Evolutionary conservation across 2,329 filamentous ascomycete genomes (phyloP).

Genomic region (Sclerotiophoma versabilis): DNA sequence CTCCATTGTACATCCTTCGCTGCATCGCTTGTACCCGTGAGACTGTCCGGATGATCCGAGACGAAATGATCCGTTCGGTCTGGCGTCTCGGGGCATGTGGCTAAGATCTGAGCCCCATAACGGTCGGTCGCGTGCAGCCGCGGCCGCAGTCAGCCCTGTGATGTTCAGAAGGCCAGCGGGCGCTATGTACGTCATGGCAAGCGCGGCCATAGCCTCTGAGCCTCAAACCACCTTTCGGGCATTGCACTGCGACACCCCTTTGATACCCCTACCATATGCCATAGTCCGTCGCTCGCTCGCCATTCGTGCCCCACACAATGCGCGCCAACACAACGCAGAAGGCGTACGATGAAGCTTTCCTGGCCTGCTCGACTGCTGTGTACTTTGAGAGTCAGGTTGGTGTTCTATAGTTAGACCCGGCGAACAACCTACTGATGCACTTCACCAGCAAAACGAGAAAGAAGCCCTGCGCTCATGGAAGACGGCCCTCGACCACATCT

Average conservation of each 20-base stretch:
- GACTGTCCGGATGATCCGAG: background rate
- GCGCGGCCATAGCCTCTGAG: slow-evolving; percentile 33
- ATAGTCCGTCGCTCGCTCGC: slow-evolving; percentile 12
- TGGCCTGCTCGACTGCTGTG: slow-evolving; percentile 92
- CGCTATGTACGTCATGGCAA: slow-evolving; percentile 42
- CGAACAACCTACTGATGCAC: slow-evolving; percentile 5
- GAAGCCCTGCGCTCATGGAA: slow-evolving; percentile 93
- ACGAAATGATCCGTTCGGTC: background rate
- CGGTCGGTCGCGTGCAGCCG: slow-evolving; percentile 21
- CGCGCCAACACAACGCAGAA: slow-evolving; percentile 81
- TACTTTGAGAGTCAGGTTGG: slow-evolving; percentile 92
- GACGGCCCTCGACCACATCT: slow-evolving; percentile 85
- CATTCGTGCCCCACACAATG: slow-evolving; percentile 45
- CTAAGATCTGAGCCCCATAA: slow-evolving; percentile 9
- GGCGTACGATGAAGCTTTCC: slow-evolving; percentile 95
- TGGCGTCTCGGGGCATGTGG: slow-evolving; percentile 5
- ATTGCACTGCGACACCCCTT: slow-evolving; percentile 18
- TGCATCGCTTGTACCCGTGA: slow-evolving; percentile 1
- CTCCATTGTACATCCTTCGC: slow-evolving; percentile 25
- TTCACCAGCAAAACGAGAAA: slow-evolving; percentile 79
- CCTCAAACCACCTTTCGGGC: slow-evolving; percentile 25
- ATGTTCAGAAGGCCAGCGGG: slow-evolving; percentile 23
- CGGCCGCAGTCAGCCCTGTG: slow-evolving; percentile 25
- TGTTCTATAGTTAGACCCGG: slow-evolving; percentile 11
- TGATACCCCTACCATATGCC: slow-evolving; percentile 53